Base-by-base conservation (phyloP, 1,284 basidiomycete species). In the Ustilago cynodontis region DNA sequence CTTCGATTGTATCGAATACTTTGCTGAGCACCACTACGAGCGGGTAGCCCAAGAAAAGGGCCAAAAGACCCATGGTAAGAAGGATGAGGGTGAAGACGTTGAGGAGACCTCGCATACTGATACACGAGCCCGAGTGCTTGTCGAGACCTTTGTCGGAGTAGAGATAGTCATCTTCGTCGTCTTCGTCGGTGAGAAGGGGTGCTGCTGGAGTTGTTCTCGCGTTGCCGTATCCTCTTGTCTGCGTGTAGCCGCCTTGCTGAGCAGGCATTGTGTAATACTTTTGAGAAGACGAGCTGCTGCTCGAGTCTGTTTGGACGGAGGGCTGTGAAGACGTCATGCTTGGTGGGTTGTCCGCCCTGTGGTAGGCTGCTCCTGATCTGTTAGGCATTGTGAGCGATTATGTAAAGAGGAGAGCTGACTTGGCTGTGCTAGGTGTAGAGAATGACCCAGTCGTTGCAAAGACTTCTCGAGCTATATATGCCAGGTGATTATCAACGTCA, bases 41-140 rank as follows among this genome's bases (percentile, higher is more conserved):
- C 2, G 84, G 84, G 55, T 85, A 85, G 41, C 83, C 84, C 9
- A 82, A 73, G 58, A 85, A 85, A 22, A 85, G 74, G 35, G 74
- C 80, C 1, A 85, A 58, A 1, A 85, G 61, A 33, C 68, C 81
- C 2, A 73, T 31, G 10, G 72, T 65, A 14, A 85, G 71, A 2
- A 84, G 47, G 45, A 79, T 60, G n/a, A 85, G 71, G 0, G 83
- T 83, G 35, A 76, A 55, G 24, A 81, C 71, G 45, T 85, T 85
- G 47, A 83, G 74, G 1, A 81, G n/a, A 6, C 82, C 84, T n/a
- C 81, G 71, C 26, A 50, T 43, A 31, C 67, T 65, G 65, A 78
- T 63, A 45, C 74, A 76, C 2, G 58, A 53, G 39, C 64, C 56
- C 9, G 65, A 65, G 41, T 64, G 65, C 14, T 59, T 56, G 49